A percentile compares a stretch with the other conserved stretches of the same genome.
Conservation (phyloP, 768 basidiomycete species). For the Mycena vitilis region DNA sequence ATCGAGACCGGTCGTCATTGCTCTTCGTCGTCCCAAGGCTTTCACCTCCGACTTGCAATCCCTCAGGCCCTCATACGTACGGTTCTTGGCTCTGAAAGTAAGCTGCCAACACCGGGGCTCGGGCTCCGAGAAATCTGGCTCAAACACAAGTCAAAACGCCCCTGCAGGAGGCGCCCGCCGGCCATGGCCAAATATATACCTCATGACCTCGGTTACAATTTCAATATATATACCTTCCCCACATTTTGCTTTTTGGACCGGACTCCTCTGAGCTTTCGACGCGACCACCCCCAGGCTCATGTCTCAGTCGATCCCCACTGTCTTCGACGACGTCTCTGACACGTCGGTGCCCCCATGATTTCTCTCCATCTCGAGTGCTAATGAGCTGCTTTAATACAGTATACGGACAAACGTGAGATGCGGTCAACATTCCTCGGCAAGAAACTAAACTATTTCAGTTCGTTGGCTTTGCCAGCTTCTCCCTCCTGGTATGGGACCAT, state of each 20-base stretch:
- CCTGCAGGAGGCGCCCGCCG: no score
- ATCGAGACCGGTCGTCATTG: background rate
- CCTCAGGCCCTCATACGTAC: constrained; percentile 16
- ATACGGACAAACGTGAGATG: constrained; percentile 33
- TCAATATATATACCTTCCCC: constrained; percentile 16
- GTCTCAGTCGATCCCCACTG: constrained; percentile 17
- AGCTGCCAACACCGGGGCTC: no score
- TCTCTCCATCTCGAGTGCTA: background rate
- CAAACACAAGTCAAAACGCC: no score
- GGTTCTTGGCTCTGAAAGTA: no score
- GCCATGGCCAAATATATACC: no score
- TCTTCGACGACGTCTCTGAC: constrained; percentile 24
- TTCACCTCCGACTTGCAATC: constrained; percentile 25
- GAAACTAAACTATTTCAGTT: constrained; percentile 36
- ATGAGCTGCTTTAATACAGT: constrained; percentile 8
- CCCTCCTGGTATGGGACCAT: constrained; percentile 51
- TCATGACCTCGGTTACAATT: constrained; percentile 14
- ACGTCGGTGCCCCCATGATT: constrained; percentile 24
- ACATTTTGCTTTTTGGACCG: background rate
- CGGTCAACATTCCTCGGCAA: background rate
- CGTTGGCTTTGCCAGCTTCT: constrained; percentile 48
- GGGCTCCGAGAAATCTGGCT: no score
- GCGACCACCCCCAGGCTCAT: constrained; percentile 6
- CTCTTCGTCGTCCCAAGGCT: background rate
- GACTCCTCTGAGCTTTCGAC: background rate